Evolutionary conservation across 495 filamentous ascomycete genomes (phyloP).

Genomic region (Sabuloglossum arenarium): DNA sequence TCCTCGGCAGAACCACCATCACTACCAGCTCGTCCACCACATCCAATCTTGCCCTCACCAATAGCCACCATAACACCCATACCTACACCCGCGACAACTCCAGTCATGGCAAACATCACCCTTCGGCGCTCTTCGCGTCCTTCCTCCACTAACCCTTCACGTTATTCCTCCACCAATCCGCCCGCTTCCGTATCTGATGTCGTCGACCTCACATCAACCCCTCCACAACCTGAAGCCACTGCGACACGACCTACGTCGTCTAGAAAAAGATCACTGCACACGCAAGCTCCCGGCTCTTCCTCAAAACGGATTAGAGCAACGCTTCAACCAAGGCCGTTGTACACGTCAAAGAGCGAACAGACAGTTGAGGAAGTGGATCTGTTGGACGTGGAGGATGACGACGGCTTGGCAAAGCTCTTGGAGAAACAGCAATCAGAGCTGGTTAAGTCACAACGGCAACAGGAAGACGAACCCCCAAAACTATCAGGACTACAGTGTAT

Average conservation of each 20-base stretch:
- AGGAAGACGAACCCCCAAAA: slow-evolving; percentile 2
- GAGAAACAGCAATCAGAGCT: slow-evolving; percentile 5
- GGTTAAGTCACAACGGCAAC: background rate
- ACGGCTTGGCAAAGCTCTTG: background rate
- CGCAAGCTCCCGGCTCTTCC: background rate
- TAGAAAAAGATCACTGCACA: background rate
- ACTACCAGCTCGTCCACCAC: background rate
- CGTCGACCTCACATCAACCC: background rate
- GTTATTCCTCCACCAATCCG: background rate
- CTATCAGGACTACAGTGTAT: slow-evolving; percentile 6
- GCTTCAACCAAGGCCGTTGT: background rate
- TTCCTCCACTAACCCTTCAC: slow-evolving; percentile 2
- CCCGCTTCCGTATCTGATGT: background rate
- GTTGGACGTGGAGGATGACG: slow-evolving; percentile 3
- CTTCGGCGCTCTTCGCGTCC: background rate
- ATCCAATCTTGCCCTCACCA: background rate
- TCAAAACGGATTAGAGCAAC: slow-evolving; percentile 1
- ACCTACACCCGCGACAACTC: slow-evolving; percentile 9
- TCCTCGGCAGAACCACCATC: slow-evolving; percentile 1
- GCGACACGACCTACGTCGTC: background rate
- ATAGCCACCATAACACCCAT: background rate
- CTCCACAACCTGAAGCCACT: background rate
- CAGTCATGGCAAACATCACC: background rate
- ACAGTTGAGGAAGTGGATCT: slow-evolving; percentile 4
- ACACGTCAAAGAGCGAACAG: background rate